phyloP scores from a whole-genome alignment of 2,329 filamentous ascomycete species.

The Cadophora sp. region DNA sequence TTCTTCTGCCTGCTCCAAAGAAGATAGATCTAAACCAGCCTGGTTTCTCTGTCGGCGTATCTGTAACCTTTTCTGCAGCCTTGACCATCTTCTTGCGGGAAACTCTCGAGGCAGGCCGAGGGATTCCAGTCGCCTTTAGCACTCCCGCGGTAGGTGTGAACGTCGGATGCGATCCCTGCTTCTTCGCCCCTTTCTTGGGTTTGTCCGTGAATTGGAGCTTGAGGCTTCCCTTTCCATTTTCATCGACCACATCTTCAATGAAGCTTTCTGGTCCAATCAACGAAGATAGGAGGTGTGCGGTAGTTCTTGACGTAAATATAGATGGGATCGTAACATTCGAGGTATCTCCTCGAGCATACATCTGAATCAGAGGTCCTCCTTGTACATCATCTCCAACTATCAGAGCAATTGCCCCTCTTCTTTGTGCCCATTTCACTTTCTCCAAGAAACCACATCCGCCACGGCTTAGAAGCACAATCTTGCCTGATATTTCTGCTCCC shows the following conservation, averaged over 20 bases:
- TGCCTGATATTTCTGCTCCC: conserved; percentile 89
- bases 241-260: conserved; percentile 64
- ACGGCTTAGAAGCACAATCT: conserved; percentile 88
- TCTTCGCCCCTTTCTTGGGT: conserved; percentile 38
- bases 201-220: conserved; percentile 55
- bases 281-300: conserved; percentile 89
- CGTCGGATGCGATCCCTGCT: conserved; percentile 38
- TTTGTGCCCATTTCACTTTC: conserved; percentile 96
- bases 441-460: conserved; percentile 96
- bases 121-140: conserved; percentile 40
- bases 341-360: conserved; percentile 97
- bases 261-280: conserved; percentile 76
- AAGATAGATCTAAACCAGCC: conserved; percentile 57
- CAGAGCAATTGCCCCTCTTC: conserved; percentile 84
- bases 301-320: conserved; percentile 93
- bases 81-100: conserved; percentile 42
- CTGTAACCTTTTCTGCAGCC: conserved; percentile 32
- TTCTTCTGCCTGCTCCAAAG: conserved; percentile 44
- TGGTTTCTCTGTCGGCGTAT: conserved; percentile 32
- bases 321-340: conserved; percentile 94
- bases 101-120: conserved; percentile 40
- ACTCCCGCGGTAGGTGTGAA: conserved; percentile 41
- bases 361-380: conserved; percentile 88
- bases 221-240: conserved; percentile 62
- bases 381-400: conserved; percentile 94